Conservation (phyloP, 371 early-diverging fungal genomes). For the Mucor piriformis region DNA sequence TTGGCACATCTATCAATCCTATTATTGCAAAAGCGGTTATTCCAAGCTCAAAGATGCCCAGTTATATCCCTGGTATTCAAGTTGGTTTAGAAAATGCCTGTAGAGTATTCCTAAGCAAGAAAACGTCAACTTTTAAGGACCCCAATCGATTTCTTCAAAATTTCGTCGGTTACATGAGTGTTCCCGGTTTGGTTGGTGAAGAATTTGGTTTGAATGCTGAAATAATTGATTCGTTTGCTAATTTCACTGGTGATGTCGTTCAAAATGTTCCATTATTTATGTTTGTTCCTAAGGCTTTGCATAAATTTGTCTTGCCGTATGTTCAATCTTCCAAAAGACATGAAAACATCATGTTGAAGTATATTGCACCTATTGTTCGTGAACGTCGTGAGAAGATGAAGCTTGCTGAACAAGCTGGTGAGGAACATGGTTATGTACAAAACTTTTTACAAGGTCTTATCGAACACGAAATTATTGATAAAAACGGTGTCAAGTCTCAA, state of each 20-base stretch:
- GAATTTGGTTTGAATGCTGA: constrained; percentile 28
- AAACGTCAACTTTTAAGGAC: constrained; percentile 10
- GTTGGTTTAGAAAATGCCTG: constrained; percentile 26
- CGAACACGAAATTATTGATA: constrained; percentile 26
- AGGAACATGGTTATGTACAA: background rate
- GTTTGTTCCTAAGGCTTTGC: constrained; percentile 25
- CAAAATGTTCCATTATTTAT: constrained; percentile 28
- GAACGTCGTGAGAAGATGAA: constrained; percentile 21
- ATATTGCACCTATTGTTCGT: constrained; percentile 27
- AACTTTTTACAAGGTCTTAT: constrained; percentile 36
- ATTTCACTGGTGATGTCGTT: constrained; percentile 41
- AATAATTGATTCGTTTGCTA: constrained; percentile 39
- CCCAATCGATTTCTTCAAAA: constrained; percentile 33
- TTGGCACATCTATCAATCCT: constrained; percentile 36
- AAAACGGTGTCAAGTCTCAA: background rate
- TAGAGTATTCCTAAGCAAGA: constrained; percentile 9
- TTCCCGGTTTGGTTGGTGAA: constrained; percentile 33
- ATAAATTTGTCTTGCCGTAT: constrained; percentile 29
- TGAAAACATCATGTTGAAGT: constrained; percentile 27
- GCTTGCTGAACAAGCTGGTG: constrained; percentile 9
- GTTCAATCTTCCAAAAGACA: constrained; percentile 15
- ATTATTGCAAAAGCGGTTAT: constrained; percentile 25
- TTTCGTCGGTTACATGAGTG: constrained; percentile 44
- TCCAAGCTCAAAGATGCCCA: constrained; percentile 18
- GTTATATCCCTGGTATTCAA: constrained; percentile 23